Evolutionary conservation across 768 basidiomycete genomes (phyloP), one percentile per base, ranked within the genome.

Genomic region (Termitomyces sp.): DNA sequence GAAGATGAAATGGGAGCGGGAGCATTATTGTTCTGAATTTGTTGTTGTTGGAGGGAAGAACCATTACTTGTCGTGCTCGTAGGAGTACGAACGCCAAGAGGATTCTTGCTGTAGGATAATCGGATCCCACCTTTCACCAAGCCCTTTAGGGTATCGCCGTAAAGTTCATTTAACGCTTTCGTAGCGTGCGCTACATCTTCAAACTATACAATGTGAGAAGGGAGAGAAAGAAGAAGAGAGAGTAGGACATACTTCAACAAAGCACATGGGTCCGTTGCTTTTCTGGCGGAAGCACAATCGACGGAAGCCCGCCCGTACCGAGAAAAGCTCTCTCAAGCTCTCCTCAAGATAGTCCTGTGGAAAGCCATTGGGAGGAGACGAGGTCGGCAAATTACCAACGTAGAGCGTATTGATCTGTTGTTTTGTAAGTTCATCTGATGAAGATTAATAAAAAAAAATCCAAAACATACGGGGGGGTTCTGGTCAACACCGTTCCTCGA

Each of bases 181-280:
- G 92, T 86, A 10, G 97, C 97, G 66, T 77, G 84, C 10, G 77
- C 71, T 22, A 97, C 92, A 68, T 95, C 94, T 57, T 97, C 92
- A 63, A 98, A 99, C 90, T 95, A 66, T 53, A 39, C 50, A 56
- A 43, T 59, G 53, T 62, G 41, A 70, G 60, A 31, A 55, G 47
- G 6, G 31, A 13, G 7, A 13, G 7, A 14, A 29, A 41, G 0
- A 20, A 24, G 3, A 52, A 56, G 56, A 46, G 32, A 46, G 4
- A 6, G 47, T 6, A 52, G 47, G 27, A 61, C 66, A 62, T 69
- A 94, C 92, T 86, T 99, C 97, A 46, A 98, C 94, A 70, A 98
- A 98, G 72, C 97, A 98, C 95, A 98, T 98, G 8, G 96, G 96
- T 0, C 97, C 95, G 65, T 95, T 95, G 69, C 84, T 92, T 76